phyloP scores from a whole-genome alignment of 495 filamentous ascomycete genomes.

The Chaetomium cochliodes region DNA sequence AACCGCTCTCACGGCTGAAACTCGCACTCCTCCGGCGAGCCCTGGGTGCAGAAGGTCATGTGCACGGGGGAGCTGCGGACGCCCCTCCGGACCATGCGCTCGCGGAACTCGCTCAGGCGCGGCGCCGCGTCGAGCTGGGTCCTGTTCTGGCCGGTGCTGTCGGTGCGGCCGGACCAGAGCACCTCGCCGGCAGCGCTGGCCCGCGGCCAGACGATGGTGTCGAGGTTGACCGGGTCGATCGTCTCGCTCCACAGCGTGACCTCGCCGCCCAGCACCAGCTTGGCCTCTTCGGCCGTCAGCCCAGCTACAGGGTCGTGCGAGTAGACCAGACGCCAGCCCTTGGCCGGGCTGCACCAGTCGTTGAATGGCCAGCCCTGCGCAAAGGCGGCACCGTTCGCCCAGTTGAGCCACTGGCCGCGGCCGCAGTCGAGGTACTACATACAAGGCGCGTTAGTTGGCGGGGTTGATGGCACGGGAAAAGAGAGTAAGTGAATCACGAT shows the following conservation, averaged over 20 bases:
- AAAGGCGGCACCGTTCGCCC: constrained; percentile 47
- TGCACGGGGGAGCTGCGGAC: constrained; percentile 58
- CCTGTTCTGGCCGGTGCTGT: constrained; percentile 58
- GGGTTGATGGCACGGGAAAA: background rate
- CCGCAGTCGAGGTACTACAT: constrained; percentile 77
- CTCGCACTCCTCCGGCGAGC: constrained; percentile 28
- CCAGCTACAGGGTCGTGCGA: constrained; percentile 66
- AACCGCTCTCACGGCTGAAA: constrained; percentile 11
- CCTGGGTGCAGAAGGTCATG: constrained; percentile 55
- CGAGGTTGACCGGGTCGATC: constrained; percentile 66
- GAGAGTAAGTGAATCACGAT: background rate
- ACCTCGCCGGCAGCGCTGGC: constrained; percentile 69
- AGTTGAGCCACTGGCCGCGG: constrained; percentile 72
- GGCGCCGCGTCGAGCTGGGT: constrained; percentile 63
- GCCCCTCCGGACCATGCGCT: constrained; percentile 65
- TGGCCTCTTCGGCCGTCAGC: constrained; percentile 54
- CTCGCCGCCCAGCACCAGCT: constrained; percentile 74
- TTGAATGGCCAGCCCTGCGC: constrained; percentile 60
- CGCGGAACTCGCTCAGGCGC: constrained; percentile 67
- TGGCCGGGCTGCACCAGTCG: constrained; percentile 72
- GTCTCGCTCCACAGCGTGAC: constrained; percentile 76
- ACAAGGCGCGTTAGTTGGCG: constrained; percentile 15
- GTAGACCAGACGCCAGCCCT: constrained; percentile 79
- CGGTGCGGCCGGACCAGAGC: constrained; percentile 67
- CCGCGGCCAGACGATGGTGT: constrained; percentile 74